Base-by-base conservation (phyloP, 2,329 filamentous ascomycete genomes). In the Microcyclospora pomicola region DNA sequence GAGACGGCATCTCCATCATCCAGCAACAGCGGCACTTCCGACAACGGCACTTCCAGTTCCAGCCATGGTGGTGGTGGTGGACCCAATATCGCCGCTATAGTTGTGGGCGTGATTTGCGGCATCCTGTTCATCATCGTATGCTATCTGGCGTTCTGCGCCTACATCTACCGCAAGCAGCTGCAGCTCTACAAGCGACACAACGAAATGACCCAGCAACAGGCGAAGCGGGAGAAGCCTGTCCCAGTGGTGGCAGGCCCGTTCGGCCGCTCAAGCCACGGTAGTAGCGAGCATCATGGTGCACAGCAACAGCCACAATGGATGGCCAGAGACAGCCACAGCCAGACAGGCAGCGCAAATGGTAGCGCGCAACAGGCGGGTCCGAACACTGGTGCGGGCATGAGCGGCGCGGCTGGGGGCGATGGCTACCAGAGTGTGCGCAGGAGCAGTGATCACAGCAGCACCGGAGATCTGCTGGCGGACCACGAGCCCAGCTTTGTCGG, bases 111-210 rank as follows among this genome's bases (percentile, higher is more conserved):
- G 14, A 63, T 85, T 27, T 80, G 81, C 0, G 79, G 76, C n/a
- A 51, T 78, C 3, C 66, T 81, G 4, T 73, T 73, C 34, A 49
- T 80, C 13, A 50, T 75, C 0, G 77, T 76, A 2, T 61, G 64
- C 2, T 83, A 82, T 54, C 68, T 82, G 10, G 77, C 74, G 33
- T 83, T 80, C 64, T 82, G 77, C 59, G 70, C 73, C 13, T 84
- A 77, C 73, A 63, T 86, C 6, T 85, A 85, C 63, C 70, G 79
- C 19, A 76, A 77, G 35, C 80, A 82, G 55, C 70, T 85, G 12
- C 59, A 64, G 24, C 71, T 81, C 9, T 86, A 84, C 65, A 77
- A 79, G 58, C 65, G 71, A 27, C 80, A 85, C 53, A 71, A 82
- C 27, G 73, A 75, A 1, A 71, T 79, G 50, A 65, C 72, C 2